phyloP scores from a whole-genome alignment of 148 eudicot species.

The Nepenthes mirabilis region DNA sequence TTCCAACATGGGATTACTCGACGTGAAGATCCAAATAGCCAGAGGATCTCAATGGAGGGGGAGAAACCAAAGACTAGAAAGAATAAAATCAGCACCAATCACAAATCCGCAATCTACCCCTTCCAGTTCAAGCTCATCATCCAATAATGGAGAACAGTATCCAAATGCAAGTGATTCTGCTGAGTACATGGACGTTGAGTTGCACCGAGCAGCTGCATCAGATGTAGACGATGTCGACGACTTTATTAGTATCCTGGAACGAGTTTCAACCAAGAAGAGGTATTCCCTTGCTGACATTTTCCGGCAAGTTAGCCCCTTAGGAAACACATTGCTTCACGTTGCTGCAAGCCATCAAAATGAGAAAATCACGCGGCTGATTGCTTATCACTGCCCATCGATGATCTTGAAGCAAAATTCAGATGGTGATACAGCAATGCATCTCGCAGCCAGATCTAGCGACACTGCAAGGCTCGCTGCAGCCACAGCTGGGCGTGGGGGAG shows the following conservation, averaged over 20 bases:
- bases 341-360: slow-evolving; percentile 10
- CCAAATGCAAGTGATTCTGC: too few relatives aligned
- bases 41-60: too few relatives aligned
- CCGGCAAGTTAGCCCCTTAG: slow-evolving; percentile 9
- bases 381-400: slow-evolving; percentile 13
- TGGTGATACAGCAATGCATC: slow-evolving; percentile 17
- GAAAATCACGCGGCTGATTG: slow-evolving; percentile 12
- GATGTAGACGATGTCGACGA: neutral
- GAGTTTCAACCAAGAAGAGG: neutral
- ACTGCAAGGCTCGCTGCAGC: neutral
- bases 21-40: too few relatives aligned
- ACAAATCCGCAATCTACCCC: too few relatives aligned
- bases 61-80: too few relatives aligned
- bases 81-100: too few relatives aligned
- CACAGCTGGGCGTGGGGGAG: too few relatives aligned
- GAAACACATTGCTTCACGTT: slow-evolving; percentile 18
- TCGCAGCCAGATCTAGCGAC: slow-evolving; percentile 18
- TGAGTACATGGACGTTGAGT: neutral
- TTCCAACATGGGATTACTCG: too few relatives aligned
- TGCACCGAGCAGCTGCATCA: neutral
- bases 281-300: neutral
- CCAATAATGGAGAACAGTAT: too few relatives aligned
- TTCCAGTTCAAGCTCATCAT: too few relatives aligned
- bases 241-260: neutral
- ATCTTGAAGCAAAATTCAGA: slow-evolving; percentile 13